Evolutionary conservation across 331 rosid genomes (phyloP), one percentile per base, ranked within the genome.

Genomic region (Phaseolus coccineus): DNA sequence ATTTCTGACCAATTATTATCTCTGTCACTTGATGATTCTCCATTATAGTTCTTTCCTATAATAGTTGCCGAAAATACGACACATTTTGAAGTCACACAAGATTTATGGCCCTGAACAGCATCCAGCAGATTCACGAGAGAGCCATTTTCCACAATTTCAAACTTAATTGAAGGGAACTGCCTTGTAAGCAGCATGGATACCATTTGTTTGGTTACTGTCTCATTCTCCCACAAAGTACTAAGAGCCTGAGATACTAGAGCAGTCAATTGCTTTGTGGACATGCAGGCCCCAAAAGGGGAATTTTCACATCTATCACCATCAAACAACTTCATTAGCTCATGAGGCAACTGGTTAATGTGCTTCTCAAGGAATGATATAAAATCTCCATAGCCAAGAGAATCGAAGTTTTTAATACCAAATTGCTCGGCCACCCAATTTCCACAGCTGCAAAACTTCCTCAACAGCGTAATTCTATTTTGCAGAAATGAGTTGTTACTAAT

Each of bases 301-400:
- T 77, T 90, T 71, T 77, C 89, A 72, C 85, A 76, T 25, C 25
- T 58, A n/a, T 84, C 83, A 79, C 85, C 84, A 66, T 51, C 77
- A 35, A 90, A 75, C 73, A 87, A 80, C 76, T 88, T 71, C 77
- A 70, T 78, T 24, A 91, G 79, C 78, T 88, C 92, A 42, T 56
- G 78, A 56, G 99, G 98, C 33, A 95, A 90, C 76, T 84, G 86
- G 82, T 84, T 30, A 76, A 77, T 58, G 69, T 88, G 42, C 68
- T 88, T 90, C 83, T 91, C 94, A 73, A 95, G 76, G 78, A 95
- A 90, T 22, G 16, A 71, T 66, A 89, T 78, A 73, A 95, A 90
- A 69, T 90, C 96, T 83, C 97, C 98, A 74, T 83, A 31, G 80
- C 99, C 99, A 62, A 95, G 96, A 68, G 89, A 82, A 81, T 58